Evolutionary conservation across 192 early-diverging fungal genomes (phyloP), one percentile per base, ranked within the genome.

Genomic region (Backusella westeae): DNA sequence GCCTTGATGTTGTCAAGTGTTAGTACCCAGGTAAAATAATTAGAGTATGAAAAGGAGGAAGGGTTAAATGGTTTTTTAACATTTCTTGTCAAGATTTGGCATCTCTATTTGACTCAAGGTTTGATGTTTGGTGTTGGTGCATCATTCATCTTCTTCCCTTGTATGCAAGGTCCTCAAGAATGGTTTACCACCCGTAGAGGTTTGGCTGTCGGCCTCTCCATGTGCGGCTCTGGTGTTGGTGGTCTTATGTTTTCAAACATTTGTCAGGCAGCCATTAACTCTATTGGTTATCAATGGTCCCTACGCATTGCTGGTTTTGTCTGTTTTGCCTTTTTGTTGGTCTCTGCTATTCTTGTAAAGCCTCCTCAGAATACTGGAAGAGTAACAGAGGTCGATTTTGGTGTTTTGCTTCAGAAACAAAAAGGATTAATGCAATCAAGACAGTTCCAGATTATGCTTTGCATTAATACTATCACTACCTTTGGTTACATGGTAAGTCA

Each of bases 141-240:
- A 4, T 65, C 75, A 2, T 36, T 72, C 19, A 67, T 80, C n/a
- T 80, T 71, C 39, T 76, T 80, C 73, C 75, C 75, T 10, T 76
- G 79, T 63, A 68, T 74, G 21, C 36, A 46, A 21, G 67, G 70
- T 35, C 69, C 76, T 34, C 75, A 73, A 44, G 91, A 95, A 72
- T 96, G 91, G 91, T 95, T 94, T 79, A 42, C 73, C 49, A 88
- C 83, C 69, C 73, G 82, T 36, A 86, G 93, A 12, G 90, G 89
- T 0, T 69, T 95, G 19, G 93, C 93, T 0, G 84, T 91, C 4
- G 95, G 94, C 2, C 75, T 95, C n/a, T 88, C 91, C 1, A 87
- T 90, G 7, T 84, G 91, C 12, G 95, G 95, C 0, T 83, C 89
- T 8, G 93, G 94, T 36, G 29, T 94, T 14, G 95, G 95, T 32